These are phyloP conservation scores for Allomyces macrogynus DNA, from an alignment of 192 early-diverging fungal genomes.

Conservation along the genomic window DNA sequence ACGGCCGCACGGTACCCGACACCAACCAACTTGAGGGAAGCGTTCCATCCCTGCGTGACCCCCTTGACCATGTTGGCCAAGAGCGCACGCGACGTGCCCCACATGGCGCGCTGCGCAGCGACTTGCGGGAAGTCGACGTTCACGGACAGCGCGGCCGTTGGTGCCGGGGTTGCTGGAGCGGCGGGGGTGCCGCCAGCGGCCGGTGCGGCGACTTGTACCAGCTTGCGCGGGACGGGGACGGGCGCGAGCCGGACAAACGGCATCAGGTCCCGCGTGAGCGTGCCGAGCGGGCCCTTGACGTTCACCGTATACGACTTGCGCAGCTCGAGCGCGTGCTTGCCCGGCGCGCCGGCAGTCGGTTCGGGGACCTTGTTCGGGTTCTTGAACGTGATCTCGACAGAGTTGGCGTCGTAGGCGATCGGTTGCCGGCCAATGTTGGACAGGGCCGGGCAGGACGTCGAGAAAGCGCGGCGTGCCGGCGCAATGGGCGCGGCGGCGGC, in stretches of 20 bases:
- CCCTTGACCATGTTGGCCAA: slow-evolving; percentile 70
- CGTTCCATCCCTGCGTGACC: slow-evolving; percentile 70
- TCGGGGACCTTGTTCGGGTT: slow-evolving; percentile 32
- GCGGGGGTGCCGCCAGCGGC: slow-evolving; percentile 6
- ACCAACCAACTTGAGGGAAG: slow-evolving; percentile 68
- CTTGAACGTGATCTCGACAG: slow-evolving; percentile 46
- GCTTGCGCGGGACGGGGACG: background rate
- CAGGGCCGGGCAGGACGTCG: slow-evolving; percentile 15
- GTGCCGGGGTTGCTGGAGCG: slow-evolving; percentile 6
- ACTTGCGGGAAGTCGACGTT: slow-evolving; percentile 31
- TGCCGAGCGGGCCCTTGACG: slow-evolving; percentile 65
- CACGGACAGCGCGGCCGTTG: slow-evolving; percentile 26
- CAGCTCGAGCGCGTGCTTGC: slow-evolving; percentile 12
- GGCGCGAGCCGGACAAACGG: slow-evolving; percentile 47
- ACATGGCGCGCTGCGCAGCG: slow-evolving; percentile 72
- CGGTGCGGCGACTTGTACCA: background rate
- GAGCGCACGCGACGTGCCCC: slow-evolving; percentile 88
- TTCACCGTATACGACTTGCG: slow-evolving; percentile 36
- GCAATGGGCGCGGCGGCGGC: background rate
- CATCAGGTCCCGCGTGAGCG: slow-evolving; percentile 55
- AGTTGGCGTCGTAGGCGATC: slow-evolving; percentile 44
- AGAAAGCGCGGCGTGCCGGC: slow-evolving; percentile 14
- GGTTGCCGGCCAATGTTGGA: slow-evolving; percentile 70
- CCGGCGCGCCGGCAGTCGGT: slow-evolving; percentile 8
- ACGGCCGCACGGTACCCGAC: slow-evolving; percentile 83